A percentile compares a stretch with the other conserved stretches of the same genome.
Conservation (phyloP, 2,329 filamentous ascomycete species). For the Dichotomopilus funicola region DNA sequence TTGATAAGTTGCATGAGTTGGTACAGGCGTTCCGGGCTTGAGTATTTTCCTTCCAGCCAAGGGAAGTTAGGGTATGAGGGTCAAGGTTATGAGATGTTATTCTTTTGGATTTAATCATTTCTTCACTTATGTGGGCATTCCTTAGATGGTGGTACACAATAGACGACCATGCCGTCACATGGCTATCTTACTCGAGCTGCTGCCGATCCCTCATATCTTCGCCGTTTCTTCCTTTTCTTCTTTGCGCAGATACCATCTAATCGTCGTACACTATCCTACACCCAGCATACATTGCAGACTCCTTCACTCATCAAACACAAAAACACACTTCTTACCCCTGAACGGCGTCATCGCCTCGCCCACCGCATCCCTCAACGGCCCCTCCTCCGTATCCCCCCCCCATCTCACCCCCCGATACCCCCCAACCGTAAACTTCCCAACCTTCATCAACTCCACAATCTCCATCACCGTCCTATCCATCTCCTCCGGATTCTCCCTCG, state of each 20-base stretch:
- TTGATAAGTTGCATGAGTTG: conserved; percentile 90
- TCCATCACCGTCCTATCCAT: conserved; percentile 80
- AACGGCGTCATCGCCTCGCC: conserved; percentile 80
- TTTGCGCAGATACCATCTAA: too few species aligned
- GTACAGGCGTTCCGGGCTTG: conserved; percentile 84
- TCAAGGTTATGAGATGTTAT: not conserved
- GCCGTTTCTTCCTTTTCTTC: too few species aligned
- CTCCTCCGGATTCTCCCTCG: conserved; percentile 62
- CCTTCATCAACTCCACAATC: conserved; percentile 67
- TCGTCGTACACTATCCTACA: too few species aligned
- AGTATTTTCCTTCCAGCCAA: not conserved
- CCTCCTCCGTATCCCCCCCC: conserved; percentile 71
- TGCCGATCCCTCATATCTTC: too few species aligned
- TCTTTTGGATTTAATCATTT: not conserved
- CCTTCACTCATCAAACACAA: conserved; percentile 64
- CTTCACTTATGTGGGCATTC: too few species aligned
- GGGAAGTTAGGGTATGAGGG: not conserved
- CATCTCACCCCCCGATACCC: conserved; percentile 79
- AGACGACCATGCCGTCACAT: too few species aligned
- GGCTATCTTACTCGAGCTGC: too few species aligned
- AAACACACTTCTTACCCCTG: conserved; percentile 81
- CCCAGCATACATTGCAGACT: conserved; percentile 5
- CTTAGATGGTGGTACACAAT: too few species aligned
- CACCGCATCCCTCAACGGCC: conserved; percentile 64
- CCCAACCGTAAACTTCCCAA: conserved; percentile 73